Conservation (phyloP, 495 filamentous ascomycete species). For the Oidiodendron maius region DNA sequence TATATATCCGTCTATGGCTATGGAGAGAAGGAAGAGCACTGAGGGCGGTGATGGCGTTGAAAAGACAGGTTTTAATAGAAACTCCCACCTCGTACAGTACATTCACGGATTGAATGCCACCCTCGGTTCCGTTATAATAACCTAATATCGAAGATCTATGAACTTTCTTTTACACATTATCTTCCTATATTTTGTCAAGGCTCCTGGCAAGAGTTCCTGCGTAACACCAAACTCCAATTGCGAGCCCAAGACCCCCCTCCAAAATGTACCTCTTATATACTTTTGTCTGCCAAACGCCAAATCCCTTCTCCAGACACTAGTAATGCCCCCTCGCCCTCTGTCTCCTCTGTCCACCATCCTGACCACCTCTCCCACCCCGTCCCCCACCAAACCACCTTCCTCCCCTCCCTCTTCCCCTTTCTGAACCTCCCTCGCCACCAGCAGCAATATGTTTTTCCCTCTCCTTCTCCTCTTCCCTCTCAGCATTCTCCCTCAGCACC, state of each 20-base stretch:
- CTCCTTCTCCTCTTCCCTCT: slow-evolving; percentile 27
- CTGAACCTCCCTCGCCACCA: slow-evolving; percentile 21
- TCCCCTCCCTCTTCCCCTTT: slow-evolving; percentile 17
- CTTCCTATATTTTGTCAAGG: no score
- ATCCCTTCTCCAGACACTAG: slow-evolving; percentile 1
- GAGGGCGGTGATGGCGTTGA: background rate
- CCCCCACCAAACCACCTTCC: slow-evolving; percentile 19
- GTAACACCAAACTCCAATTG: background rate
- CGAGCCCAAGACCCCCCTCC: no score
- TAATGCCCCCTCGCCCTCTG: slow-evolving; percentile 20
- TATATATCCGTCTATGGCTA: slow-evolving; percentile 30
- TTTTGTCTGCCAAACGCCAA: background rate
- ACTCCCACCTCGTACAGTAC: no score
- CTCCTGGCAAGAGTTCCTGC: no score
- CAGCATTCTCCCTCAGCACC: slow-evolving; percentile 28
- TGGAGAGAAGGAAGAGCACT: slow-evolving; percentile 22
- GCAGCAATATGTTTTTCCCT: slow-evolving; percentile 26
- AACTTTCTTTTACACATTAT: no score
- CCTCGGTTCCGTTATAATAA: no score
- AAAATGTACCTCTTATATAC: background rate
- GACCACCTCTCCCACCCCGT: slow-evolving; percentile 10
- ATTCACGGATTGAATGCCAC: no score
- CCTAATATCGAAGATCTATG: no score
- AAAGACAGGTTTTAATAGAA: no score
- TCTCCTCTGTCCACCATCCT: slow-evolving; percentile 10